Percentiles rank a stretch among this genome's conserved stretches.
These are phyloP conservation scores for Solanum virginianum DNA, from an alignment of 257 asterid genomes.

Conservation along the genomic window DNA sequence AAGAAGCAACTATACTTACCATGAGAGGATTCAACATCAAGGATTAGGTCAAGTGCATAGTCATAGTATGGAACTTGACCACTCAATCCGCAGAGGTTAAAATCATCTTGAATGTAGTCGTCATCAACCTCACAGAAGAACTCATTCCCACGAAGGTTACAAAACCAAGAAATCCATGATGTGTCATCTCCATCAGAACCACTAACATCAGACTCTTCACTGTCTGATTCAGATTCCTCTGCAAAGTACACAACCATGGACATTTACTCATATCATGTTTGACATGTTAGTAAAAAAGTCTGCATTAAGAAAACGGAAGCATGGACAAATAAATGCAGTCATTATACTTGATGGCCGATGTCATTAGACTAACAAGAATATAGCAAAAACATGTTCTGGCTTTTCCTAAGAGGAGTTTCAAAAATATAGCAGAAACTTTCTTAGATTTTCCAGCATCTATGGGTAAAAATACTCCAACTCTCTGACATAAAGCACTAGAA, in stretches of 20 bases:
- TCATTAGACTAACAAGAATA: not conserved
- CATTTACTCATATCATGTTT: not conserved
- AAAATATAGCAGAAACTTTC: not conserved
- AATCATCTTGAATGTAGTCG: constrained; percentile 93
- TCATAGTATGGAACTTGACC: constrained; percentile 95
- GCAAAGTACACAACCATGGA: constrained; percentile 11
- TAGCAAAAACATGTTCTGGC: not conserved
- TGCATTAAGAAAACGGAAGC: not conserved
- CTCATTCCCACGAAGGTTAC: constrained; percentile 94
- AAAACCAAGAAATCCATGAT: constrained; percentile 98
- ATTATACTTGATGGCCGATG: not conserved
- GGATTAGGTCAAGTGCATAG: constrained; percentile 88
- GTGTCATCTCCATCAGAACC: constrained; percentile 98
- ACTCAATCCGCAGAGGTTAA: constrained; percentile 92
- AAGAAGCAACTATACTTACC: constrained; percentile 32
- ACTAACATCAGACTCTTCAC: constrained; percentile 89
- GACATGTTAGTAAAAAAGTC: not conserved
- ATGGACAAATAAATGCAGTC: not conserved
- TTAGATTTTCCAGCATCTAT: not conserved
- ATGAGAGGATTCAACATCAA: constrained; percentile 93
- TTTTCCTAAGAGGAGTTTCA: not conserved
- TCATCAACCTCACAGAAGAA: constrained; percentile 96
- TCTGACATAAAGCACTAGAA: not conserved
- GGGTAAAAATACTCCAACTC: not conserved
- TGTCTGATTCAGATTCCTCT: constrained; percentile 93